These are phyloP conservation scores for Phytophthora ramorum DNA, from an alignment of 352 stramenopile genomes.

Conservation along the genomic window DNA sequence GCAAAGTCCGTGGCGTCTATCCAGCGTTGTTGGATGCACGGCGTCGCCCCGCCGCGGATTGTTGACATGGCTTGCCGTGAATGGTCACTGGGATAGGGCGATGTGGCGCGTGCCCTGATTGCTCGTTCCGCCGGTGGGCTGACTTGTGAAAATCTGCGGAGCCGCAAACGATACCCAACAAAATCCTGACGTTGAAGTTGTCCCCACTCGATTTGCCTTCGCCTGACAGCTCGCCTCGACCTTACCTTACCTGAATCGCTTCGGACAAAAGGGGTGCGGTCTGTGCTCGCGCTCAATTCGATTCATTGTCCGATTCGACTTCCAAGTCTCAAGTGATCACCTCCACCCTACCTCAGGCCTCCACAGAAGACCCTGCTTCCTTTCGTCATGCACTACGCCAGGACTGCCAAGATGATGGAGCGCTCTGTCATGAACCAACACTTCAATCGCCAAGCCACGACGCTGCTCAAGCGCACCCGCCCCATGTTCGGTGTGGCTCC, in stretches of 20 bases:
- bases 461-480: constrained; percentile 5
- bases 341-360: no score
- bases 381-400: constrained; percentile 6
- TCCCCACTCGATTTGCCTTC: no score
- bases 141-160: no score
- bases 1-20: constrained; percentile 15
- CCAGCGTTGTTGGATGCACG: constrained; percentile 13
- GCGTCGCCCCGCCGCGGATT: neutral
- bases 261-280: no score
- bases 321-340: constrained; percentile 9
- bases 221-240: no score
- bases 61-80: constrained; percentile 2
- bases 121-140: no score
- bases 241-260: no score
- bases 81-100: neutral
- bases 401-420: constrained; percentile 23
- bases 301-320: constrained; percentile 23
- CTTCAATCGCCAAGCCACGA: constrained; percentile 2
- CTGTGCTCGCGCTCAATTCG: no score
- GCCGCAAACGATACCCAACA: no score
- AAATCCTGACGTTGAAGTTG: no score
- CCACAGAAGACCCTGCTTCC: no score
- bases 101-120: no score
- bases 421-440: constrained; percentile 3
- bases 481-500: constrained; percentile 3